Conservation (phyloP, 495 filamentous ascomycete genomes). For the Lasiosphaeriaceae sp. region DNA sequence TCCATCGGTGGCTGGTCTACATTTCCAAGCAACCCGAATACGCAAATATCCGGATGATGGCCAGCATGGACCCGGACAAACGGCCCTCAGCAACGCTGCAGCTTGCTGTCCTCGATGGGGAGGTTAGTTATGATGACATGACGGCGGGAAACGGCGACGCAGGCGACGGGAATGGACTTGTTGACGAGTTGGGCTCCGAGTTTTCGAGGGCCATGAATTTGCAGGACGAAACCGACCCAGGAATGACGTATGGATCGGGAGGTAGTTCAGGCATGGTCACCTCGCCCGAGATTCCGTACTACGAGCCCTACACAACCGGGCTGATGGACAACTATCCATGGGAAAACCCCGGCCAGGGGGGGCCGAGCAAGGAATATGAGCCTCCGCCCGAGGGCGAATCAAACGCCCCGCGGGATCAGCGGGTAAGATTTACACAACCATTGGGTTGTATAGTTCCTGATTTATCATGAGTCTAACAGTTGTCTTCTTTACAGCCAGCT, state of each 20-base stretch:
- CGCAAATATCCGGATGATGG: conserved; percentile 19
- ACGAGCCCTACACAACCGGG: conserved; percentile 20
- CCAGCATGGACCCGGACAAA: conserved; percentile 14
- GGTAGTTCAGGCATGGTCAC: conserved; percentile 1
- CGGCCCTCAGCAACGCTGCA: conserved; percentile 19
- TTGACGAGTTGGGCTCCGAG: conserved; percentile 1
- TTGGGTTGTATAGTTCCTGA: background rate
- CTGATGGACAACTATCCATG: background rate
- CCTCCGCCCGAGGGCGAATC: conserved; percentile 6
- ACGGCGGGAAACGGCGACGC: background rate
- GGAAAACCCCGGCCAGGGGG: background rate
- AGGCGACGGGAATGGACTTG: background rate
- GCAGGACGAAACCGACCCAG: background rate
- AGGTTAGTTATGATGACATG: background rate
- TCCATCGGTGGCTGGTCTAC: conserved; percentile 17
- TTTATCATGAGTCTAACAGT: background rate
- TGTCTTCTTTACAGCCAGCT: background rate
- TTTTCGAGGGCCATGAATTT: conserved; percentile 14
- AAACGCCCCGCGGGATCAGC: conserved; percentile 6
- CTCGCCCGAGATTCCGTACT: conserved; percentile 20
- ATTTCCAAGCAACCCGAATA: conserved; percentile 15
- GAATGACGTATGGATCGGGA: conserved; percentile 5
- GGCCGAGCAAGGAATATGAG: conserved; percentile 10
- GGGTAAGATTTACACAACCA: conserved; percentile 5
- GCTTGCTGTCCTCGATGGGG: conserved; percentile 15